Conservation (phyloP, 2,329 filamentous ascomycete genomes). For the Incumbomyces lentus region DNA sequence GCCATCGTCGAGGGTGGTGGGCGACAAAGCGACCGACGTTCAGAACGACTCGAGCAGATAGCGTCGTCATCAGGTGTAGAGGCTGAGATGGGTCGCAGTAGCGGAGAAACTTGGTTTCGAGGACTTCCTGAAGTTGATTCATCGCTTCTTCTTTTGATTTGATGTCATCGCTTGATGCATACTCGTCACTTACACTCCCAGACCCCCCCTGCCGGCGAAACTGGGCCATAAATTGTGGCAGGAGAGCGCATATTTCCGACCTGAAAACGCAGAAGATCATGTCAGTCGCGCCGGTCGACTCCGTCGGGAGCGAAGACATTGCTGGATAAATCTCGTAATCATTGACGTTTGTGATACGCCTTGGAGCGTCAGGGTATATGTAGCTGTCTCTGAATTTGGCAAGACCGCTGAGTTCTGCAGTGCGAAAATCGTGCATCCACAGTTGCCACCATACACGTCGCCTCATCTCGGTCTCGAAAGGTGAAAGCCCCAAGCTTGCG, state of each 20-base stretch:
- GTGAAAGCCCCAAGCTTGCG: slow-evolving; percentile 43
- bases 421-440: slow-evolving; percentile 21
- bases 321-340: slow-evolving; percentile 47
- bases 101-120: slow-evolving; percentile 26
- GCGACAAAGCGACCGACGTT: slow-evolving; percentile 20
- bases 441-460: slow-evolving; percentile 58
- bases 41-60: slow-evolving; percentile 7
- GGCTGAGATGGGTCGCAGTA: slow-evolving; percentile 28
- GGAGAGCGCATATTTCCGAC: slow-evolving; percentile 3
- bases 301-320: slow-evolving; percentile 9
- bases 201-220: neutral
- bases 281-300: slow-evolving; percentile 11
- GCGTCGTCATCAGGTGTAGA: slow-evolving; percentile 30
- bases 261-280: slow-evolving; percentile 12
- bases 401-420: slow-evolving; percentile 22
- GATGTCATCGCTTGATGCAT: slow-evolving; percentile 1
- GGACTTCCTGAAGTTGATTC: slow-evolving; percentile 22
- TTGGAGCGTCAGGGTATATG: slow-evolving; percentile 13
- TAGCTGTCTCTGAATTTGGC: slow-evolving; percentile 17
- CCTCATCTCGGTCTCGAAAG: slow-evolving; percentile 58
- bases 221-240: slow-evolving; percentile 2
- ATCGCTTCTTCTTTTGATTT: slow-evolving; percentile 19
- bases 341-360: slow-evolving; percentile 47
- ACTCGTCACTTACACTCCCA: neutral
- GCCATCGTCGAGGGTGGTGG: slow-evolving; percentile 27